Percentiles rank a stretch among this genome's conserved stretches.
phyloP scores from a whole-genome alignment of 371 early-diverging fungal species.

The Circinella umbellata region DNA sequence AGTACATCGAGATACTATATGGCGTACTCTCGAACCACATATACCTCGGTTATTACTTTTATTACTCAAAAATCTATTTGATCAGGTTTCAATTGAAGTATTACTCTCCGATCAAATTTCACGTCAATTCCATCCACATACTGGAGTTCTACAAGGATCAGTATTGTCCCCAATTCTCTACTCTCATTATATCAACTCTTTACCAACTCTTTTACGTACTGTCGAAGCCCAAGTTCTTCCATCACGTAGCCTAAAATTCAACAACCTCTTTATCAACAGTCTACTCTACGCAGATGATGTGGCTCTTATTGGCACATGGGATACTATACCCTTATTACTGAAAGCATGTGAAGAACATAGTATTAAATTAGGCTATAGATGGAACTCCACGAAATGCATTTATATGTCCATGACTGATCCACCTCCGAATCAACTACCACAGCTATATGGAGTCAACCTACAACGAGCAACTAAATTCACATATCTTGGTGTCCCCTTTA shows the following conservation, averaged over 20 bases:
- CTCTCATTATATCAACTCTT: conserved; percentile 28
- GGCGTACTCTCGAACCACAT: neutral
- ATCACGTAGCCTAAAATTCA: neutral
- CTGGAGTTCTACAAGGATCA: conserved; percentile 35
- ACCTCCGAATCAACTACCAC: neutral
- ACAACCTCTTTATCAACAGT: neutral
- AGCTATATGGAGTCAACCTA: neutral
- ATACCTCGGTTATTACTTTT: neutral
- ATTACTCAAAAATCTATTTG: neutral
- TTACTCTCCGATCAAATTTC: conserved; percentile 14
- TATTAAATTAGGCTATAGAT: conserved; percentile 17
- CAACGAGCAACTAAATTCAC: conserved; percentile 2
- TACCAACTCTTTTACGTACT: conserved; percentile 16
- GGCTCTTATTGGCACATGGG: conserved; percentile 10
- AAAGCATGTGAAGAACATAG: conserved; percentile 9
- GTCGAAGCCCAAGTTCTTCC: neutral
- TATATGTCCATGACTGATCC: neutral
- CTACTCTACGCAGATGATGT: conserved; percentile 22
- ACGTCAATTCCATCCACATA: conserved; percentile 13
- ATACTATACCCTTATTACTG: conserved; percentile 8
- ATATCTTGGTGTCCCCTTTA: conserved; percentile 19
- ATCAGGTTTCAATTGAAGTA: neutral
- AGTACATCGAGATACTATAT: conserved; percentile 9
- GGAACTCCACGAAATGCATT: conserved; percentile 23
- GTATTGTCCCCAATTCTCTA: conserved; percentile 28